Conservation (phyloP, 129 eudicot species). For the Flaveria bidentis region DNA sequence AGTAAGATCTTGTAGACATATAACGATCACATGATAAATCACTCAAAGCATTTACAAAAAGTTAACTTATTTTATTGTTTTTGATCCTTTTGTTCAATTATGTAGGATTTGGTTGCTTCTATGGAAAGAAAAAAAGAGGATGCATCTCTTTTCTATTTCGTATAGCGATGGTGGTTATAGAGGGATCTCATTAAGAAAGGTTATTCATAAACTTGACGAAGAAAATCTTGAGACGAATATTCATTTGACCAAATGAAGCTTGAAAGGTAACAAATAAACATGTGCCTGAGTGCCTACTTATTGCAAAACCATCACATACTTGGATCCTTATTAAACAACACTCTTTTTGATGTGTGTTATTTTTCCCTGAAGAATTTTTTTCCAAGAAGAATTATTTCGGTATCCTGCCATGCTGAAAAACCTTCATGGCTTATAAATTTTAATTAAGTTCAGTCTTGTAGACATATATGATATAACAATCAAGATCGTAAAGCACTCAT, state of each 20-base stretch:
- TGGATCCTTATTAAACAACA: slow-evolving; percentile 3
- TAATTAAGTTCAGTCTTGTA: background rate
- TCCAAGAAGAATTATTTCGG: background rate
- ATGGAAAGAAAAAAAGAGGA: background rate
- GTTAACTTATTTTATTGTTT: background rate
- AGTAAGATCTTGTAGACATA: too few species aligned
- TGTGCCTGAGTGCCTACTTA: background rate
- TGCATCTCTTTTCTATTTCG: background rate
- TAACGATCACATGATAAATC: background rate
- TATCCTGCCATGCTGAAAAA: background rate
- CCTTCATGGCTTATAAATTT: background rate
- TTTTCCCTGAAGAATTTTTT: too few species aligned
- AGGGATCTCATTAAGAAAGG: background rate
- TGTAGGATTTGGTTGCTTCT: background rate
- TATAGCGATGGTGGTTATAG: background rate
- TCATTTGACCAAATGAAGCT: too few species aligned
- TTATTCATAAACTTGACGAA: background rate
- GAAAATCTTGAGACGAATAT: background rate
- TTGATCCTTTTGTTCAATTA: background rate
- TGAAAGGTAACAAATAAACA: background rate
- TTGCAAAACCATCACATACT: background rate
- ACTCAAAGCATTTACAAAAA: background rate
- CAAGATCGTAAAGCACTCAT: background rate
- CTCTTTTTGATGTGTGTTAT: background rate
- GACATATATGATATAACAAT: background rate